A percentile compares a stretch with the other conserved stretches of the same genome.
Conservation (phyloP, 164 flowering plant species). For the Liriodendron chinense region DNA sequence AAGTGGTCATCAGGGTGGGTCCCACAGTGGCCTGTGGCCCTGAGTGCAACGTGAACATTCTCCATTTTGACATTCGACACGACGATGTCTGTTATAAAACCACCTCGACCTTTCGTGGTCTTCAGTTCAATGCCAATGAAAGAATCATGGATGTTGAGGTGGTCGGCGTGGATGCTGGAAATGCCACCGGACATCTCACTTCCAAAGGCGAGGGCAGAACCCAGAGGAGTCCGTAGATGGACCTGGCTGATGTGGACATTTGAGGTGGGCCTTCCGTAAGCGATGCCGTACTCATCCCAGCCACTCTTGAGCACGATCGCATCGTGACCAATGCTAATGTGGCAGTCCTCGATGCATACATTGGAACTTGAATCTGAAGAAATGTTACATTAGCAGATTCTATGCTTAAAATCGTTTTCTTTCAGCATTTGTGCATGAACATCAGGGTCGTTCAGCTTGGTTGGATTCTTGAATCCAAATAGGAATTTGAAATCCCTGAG, state of each 20-base stretch:
- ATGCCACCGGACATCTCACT: conserved; percentile 86
- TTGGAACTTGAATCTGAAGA: conserved; percentile 60
- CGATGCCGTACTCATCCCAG: conserved; percentile 79
- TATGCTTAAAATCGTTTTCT: no score
- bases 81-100: conserved; percentile 41
- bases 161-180: conserved; percentile 38
- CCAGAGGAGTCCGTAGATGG: conserved; percentile 38
- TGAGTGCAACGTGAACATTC: conserved; percentile 40
- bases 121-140: conserved; percentile 40
- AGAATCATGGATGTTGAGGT: conserved; percentile 36
- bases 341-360: conserved; percentile 63
- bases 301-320: conserved; percentile 70
- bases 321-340: conserved; percentile 57
- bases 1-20: conserved; percentile 56
- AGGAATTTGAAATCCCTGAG: no score
- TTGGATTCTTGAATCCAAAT: no score
- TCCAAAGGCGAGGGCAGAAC: conserved; percentile 62
- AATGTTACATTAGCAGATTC: neutral
- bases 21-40: conserved; percentile 39
- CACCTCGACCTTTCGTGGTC: conserved; percentile 59
- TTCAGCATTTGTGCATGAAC: no score
- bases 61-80: conserved; percentile 41
- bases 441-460: no score
- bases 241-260: conserved; percentile 40
- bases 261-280: conserved; percentile 48